These are phyloP conservation scores for Trifolium subterraneum DNA, from an alignment of 306 rosid species.

Conservation along the genomic window DNA sequence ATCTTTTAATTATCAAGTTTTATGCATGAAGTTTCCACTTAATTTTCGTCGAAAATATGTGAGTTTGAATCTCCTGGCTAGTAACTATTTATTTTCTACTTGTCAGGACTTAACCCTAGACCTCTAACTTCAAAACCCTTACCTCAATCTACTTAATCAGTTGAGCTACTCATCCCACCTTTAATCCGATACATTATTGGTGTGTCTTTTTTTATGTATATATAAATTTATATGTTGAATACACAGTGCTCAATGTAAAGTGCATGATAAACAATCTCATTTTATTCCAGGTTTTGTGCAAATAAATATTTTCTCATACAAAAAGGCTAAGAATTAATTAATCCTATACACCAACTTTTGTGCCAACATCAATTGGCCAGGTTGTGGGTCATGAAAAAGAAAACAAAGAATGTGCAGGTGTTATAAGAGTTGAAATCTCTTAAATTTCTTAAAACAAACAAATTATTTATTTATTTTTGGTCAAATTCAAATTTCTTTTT, in stretches of 20 bases:
- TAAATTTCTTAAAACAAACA: neutral
- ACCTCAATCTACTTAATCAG: no score
- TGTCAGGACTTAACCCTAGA: no score
- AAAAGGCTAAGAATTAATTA: conserved; percentile 31
- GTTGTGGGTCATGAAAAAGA: neutral
- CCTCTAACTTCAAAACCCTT: no score
- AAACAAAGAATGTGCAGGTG: neutral
- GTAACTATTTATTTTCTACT: no score
- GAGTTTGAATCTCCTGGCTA: no score
- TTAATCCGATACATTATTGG: no score
- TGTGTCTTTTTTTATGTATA: conserved; percentile 10
- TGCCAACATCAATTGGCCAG: conserved; percentile 20
- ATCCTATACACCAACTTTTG: conserved; percentile 30
- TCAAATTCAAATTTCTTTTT: no score
- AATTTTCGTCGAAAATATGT: no score
- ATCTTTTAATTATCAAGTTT: no score
- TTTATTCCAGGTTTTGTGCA: conserved; percentile 38
- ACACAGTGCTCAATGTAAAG: conserved; percentile 49
- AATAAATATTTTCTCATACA: conserved; percentile 7
- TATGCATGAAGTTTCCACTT: no score
- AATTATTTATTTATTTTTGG: neutral
- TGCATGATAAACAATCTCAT: conserved; percentile 34
- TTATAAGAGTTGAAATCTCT: neutral
- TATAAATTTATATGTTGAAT: conserved; percentile 16
- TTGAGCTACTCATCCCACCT: no score